Evolutionary conservation across 2,329 filamentous ascomycete genomes (phyloP), one percentile per base, ranked within the genome.

Genomic region (Lachnellula occidentalis): DNA sequence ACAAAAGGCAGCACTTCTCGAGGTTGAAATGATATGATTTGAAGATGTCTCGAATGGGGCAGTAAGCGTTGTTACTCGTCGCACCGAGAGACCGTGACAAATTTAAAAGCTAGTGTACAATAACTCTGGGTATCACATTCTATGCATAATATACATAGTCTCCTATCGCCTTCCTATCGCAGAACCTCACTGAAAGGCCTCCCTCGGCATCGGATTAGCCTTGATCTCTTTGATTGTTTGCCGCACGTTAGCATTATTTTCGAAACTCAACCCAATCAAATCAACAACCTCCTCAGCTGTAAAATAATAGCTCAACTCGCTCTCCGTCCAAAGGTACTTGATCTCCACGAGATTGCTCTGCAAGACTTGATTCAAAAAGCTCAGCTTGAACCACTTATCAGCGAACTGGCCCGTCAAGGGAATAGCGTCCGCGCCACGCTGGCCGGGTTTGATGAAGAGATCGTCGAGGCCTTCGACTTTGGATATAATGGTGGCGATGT

Each of bases 261-360:
- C 83, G 62, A 87, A 87, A 66, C 82, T 86, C 19, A 82, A 74
- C 49, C 77, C 74, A 45, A 86, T 79, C 62, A 87, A 66, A 58
- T 87, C 82, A 34, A 85, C 69, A 14, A 86, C 80, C 70, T 86
- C 83, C 4, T 77, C 76, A 7, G 73, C 75, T 0, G 78, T 75
- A 61, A 86, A 86, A 67, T 85, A 83, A 37, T 85, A 66, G 58
- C 82, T 84, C 42, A 87, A 71, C 67, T 86, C 82, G 68, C 82
- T 83, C 58, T 87, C 82, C 63, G 79, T 76, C 83, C 83, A 87
- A 37, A 87, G 68, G 58, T 75, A 85, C 54, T 74, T 76, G 53
- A 87, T 79, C 58, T 86, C 83, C 58, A 78, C 79, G 51, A 86
- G 72, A 63, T 86, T 85, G 61, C 82, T 85, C 71, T 87, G 83